These are phyloP conservation scores for Aspergillus coremiiformis DNA, from an alignment of 495 filamentous ascomycete genomes.

Conservation along the genomic window DNA sequence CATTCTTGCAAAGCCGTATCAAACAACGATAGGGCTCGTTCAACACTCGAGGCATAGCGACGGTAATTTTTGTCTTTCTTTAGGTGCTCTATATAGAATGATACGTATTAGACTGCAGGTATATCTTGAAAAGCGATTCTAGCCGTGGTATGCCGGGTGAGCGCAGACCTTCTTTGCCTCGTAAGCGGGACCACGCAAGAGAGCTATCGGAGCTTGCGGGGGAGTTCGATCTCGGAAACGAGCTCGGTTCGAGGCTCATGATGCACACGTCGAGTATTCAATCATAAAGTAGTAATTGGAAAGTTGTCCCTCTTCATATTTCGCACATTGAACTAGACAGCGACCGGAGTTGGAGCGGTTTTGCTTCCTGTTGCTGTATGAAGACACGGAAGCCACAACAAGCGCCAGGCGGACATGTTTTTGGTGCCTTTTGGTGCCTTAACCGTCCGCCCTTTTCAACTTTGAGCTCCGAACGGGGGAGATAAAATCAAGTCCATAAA, in stretches of 20 bases:
- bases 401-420: constrained; percentile 14
- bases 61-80: constrained; percentile 88
- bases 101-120: constrained; percentile 1
- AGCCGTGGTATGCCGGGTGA: background rate
- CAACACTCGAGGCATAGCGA: constrained; percentile 81
- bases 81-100: constrained; percentile 46
- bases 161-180: constrained; percentile 44
- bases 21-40: constrained; percentile 82
- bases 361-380: background rate
- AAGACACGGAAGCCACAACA: constrained; percentile 4
- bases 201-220: constrained; percentile 72
- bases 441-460: constrained; percentile 8
- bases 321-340: constrained; percentile 17
- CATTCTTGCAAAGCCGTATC: constrained; percentile 94
- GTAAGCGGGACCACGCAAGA: constrained; percentile 53
- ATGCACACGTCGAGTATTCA: constrained; percentile 29
- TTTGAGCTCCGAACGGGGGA: constrained; percentile 2
- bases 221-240: constrained; percentile 59
- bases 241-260: constrained; percentile 66
- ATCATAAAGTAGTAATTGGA: constrained; percentile 15
- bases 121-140: background rate
- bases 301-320: constrained; percentile 34
- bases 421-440: constrained; percentile 6
- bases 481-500: too few relatives aligned
- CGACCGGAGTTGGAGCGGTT: background rate